These are phyloP conservation scores for Mycena sp. DNA, from an alignment of 1,284 basidiomycete genomes.

Conservation along the genomic window DNA sequence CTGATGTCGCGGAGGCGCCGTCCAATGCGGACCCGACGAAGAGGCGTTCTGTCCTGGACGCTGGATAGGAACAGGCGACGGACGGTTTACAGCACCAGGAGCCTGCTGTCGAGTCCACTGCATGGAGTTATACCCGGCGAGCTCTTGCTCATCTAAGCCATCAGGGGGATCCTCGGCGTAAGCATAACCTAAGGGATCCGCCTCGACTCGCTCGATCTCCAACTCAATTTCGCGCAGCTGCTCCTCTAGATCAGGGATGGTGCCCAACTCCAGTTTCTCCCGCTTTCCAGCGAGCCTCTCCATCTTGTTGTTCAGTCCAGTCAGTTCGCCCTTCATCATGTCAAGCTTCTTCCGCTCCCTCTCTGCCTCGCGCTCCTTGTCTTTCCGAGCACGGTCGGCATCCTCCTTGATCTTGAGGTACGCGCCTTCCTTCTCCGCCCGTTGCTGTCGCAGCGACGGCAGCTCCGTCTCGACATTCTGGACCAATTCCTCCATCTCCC, in stretches of 20 bases:
- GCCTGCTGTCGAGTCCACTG: conserved; percentile 17
- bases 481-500: conserved; percentile 62
- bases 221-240: conserved; percentile 58
- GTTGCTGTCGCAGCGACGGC: conserved; percentile 55
- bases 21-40: conserved; percentile 24
- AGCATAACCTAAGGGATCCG: conserved; percentile 40
- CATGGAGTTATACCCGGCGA: conserved; percentile 1
- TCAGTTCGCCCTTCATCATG: conserved; percentile 55
- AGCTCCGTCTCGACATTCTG: conserved; percentile 61
- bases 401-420: conserved; percentile 55
- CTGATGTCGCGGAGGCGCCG: conserved; percentile 18
- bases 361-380: conserved; percentile 61
- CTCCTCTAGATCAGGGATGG: conserved; percentile 63
- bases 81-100: conserved; percentile 39
- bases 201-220: conserved; percentile 59
- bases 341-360: conserved; percentile 69
- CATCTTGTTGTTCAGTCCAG: conserved; percentile 54
- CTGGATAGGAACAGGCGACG: conserved; percentile 43
- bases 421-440: conserved; percentile 57
- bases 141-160: conserved; percentile 29
- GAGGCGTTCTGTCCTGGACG: conserved; percentile 35
- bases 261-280: conserved; percentile 59
- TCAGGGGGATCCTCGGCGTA: conserved; percentile 34
- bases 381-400: conserved; percentile 52
- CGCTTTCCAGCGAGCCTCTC: conserved; percentile 62